These are phyloP conservation scores for Xerocomellus intermedius DNA, from an alignment of 768 basidiomycete genomes.

Conservation along the genomic window DNA sequence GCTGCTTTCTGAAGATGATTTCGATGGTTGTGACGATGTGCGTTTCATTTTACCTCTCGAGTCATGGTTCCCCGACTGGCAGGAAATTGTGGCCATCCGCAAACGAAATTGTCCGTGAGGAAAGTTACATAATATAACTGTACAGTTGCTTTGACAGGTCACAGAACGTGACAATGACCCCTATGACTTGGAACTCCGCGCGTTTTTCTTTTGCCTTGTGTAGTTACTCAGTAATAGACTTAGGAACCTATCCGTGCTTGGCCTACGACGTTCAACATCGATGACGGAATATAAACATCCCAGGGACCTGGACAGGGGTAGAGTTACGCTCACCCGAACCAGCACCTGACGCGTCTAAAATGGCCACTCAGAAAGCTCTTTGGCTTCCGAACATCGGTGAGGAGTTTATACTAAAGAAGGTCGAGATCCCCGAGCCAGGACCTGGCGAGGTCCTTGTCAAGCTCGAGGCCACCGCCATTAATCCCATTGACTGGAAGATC, in stretches of 20 bases:
- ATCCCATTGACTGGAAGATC: slow-evolving; percentile 40
- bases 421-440: slow-evolving; percentile 34
- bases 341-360: background rate
- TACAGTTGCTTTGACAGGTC: too few species aligned
- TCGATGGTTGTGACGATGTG: background rate
- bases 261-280: background rate
- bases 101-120: too few species aligned
- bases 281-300: background rate
- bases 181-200: too few species aligned
- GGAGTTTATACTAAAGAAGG: slow-evolving; percentile 8
- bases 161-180: too few species aligned
- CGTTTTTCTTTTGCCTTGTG: too few species aligned
- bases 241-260: too few species aligned
- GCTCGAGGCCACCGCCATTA: slow-evolving; percentile 40
- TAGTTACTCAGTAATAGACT: background rate
- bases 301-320: slow-evolving; percentile 1
- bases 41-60: background rate
- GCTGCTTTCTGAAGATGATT: slow-evolving; percentile 17
- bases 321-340: background rate
- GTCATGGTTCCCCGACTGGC: background rate
- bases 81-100: too few species aligned
- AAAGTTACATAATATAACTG: too few species aligned
- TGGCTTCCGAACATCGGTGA: slow-evolving; percentile 15
- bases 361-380: slow-evolving; percentile 17
- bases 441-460: slow-evolving; percentile 44